Conservation (phyloP, 371 early-diverging fungal species). For the Funneliformis caledonium region DNA sequence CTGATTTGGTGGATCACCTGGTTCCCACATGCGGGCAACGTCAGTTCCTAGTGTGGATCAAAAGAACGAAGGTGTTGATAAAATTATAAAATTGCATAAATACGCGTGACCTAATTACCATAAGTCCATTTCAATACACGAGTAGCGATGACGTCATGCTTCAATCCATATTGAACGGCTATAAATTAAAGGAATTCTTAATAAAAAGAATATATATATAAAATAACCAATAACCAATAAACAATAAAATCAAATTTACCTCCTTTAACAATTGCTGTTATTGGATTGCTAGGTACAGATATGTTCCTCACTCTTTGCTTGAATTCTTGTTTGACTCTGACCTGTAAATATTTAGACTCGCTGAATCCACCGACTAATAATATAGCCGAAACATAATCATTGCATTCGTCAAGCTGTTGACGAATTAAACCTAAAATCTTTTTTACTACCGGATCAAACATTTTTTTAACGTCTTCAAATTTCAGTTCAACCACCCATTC, state of each 20-base stretch:
- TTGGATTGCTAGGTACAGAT: slow-evolving; percentile 45
- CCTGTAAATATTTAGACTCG: slow-evolving; percentile 18
- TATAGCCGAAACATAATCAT: slow-evolving; percentile 39
- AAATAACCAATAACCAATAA: not conserved
- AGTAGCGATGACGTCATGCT: slow-evolving; percentile 42
- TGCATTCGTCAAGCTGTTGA: slow-evolving; percentile 56
- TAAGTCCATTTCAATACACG: slow-evolving; percentile 18
- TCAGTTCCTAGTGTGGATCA: not conserved
- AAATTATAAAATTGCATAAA: not conserved
- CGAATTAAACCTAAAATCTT: slow-evolving; percentile 61
- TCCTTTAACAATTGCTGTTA: slow-evolving; percentile 49
- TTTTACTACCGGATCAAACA: slow-evolving; percentile 69
- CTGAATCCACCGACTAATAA: slow-evolving; percentile 34
- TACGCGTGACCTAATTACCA: not conserved
- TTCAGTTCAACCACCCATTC: slow-evolving; percentile 15
- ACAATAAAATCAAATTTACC: not conserved
- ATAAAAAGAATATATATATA: slow-evolving; percentile 32
- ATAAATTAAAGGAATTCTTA: not conserved
- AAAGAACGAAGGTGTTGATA: not conserved
- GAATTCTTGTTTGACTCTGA: slow-evolving; percentile 4
- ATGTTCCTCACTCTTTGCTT: not conserved
- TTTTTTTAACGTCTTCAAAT: not conserved
- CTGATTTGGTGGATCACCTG: not conserved
- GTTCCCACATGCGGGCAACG: not conserved
- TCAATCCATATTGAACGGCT: slow-evolving; percentile 42